Evolutionary conservation across 805 yeast species (phyloP), one percentile per base, ranked within the genome.

Genomic region (Candida railenensis): DNA sequence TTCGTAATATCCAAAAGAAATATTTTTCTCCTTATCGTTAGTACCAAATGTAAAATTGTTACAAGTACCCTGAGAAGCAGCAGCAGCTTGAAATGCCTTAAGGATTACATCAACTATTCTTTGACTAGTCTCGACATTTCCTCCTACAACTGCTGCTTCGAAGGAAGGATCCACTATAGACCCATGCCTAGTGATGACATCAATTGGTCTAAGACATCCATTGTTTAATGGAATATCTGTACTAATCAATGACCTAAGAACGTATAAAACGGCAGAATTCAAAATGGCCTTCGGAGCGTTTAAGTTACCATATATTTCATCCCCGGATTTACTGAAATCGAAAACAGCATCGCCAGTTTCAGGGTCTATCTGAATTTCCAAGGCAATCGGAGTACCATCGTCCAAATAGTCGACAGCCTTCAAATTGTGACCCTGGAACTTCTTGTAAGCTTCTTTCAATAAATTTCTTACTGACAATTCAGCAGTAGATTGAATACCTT

Each of bases 61-160:
- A 64, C 96, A 89, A 49, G 94, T 90, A 37, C 97, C 97, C 67
- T 92, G 98, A 1, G 97, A 90, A 53, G 90, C 97, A 2, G 97
- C 97, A 71, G 89, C 87, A 3, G 90, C 89, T 50, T 80, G 76
- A 62, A 94, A 90, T 0, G 98, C 94, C 56, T 84, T 85, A 58
- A 92, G 73, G 36, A 94, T 80, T 2, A 87, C 92, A 65, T 91
- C 97, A 0, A 96, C 90, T 40, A 94, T 82, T 55, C 97, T 77
- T 65, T 94, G 98, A 1, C 97, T 86, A 1, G 98, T 92, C 67
- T 91, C 86, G 5, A 92, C 98, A 63, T 92, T 92, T 7, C 97
- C 97, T 2, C 76, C 77, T 16, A 92, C 97, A 33, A 89, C 96
- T 1, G 97, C 99, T 40, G 95, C 92, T 14, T 87, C 92, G 34